Base-by-base conservation (phyloP, 2,329 filamentous ascomycete genomes). In the Onygenales sp. region DNA sequence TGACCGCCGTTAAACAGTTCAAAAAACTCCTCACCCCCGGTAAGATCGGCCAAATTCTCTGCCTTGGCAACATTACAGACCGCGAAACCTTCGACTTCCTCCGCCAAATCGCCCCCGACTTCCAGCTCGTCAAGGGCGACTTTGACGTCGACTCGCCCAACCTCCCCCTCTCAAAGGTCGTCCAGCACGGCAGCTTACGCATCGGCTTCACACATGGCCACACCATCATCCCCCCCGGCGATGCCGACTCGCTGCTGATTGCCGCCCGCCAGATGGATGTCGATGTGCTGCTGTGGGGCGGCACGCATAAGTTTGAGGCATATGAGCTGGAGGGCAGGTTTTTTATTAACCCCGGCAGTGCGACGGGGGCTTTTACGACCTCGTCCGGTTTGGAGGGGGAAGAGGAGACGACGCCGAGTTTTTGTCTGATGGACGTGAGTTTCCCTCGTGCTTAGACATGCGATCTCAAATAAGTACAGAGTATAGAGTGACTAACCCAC, bases 361-460 rank as follows among this genome's bases (percentile, higher is more conserved):
- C 82, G 2, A 86, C 83, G 3, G 83, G 83, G 0, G 83, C 83
- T 2, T 78, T 83, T 69, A 82, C 76, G 55, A 81, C 78, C 10
- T 76, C 76, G 11, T 82, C 78, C 72, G 81, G 78, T 74, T 66
- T 74, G 2, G 76, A 78, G 43, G 78, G 73, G 35, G 80, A 87
- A 65, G 87, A 87, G 65, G 87, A 92, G 53, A 87, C 86, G 27
- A 85, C 84, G 54, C 92, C 92, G 31, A 95, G 90, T 68, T 96
- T 97, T 72, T 95, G 93, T 66, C 74, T 97, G 69, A 96, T 97
- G 92, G 92, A 97, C 80, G 91, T 96, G 71, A 76, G 89, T 85
- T 31, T 42, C n/a, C 32, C 45, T 32, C 38, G 51, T 33, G 36
- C 44, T 31, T 36, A 38, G 21, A 5, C 48, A 10, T 27, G 33